These are phyloP conservation scores for Brasenia schreberi DNA, from an alignment of 164 flowering plant genomes.

Conservation along the genomic window DNA sequence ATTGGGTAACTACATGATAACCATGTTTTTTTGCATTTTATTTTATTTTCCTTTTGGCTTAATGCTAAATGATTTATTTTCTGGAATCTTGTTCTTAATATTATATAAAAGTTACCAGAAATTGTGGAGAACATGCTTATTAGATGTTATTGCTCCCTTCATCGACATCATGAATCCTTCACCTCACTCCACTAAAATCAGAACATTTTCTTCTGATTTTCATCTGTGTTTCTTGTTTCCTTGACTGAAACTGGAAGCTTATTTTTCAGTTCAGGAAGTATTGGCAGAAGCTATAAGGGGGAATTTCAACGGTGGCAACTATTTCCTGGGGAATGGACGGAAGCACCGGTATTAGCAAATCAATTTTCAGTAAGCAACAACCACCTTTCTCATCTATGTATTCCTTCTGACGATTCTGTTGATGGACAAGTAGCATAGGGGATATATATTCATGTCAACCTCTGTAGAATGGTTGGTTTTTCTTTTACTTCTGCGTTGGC, in stretches of 20 bases:
- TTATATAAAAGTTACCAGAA: neutral
- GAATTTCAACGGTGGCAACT: constrained; percentile 89
- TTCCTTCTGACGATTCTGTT: too few species aligned
- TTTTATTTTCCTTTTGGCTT: neutral
- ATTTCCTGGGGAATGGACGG: constrained; percentile 63
- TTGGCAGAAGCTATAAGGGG: constrained; percentile 85
- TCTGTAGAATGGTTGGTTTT: too few species aligned
- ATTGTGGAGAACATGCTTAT: neutral
- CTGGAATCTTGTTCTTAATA: neutral
- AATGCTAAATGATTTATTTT: neutral
- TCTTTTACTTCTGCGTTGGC: too few species aligned
- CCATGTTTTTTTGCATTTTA: neutral
- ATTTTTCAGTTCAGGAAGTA: constrained; percentile 74
- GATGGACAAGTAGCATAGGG: too few species aligned
- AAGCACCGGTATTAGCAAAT: constrained; percentile 74
- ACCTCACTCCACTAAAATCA: neutral
- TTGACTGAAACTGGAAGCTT: neutral
- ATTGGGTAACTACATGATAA: constrained; percentile 41
- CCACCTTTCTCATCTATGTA: too few species aligned
- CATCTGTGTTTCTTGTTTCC: neutral
- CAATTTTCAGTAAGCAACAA: constrained; percentile 83
- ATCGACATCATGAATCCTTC: neutral
- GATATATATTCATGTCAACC: too few species aligned
- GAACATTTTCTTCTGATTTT: neutral
- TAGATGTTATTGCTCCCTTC: neutral